Evolutionary conservation across 345 rosid species (phyloP), one percentile per base, ranked within the genome.

Genomic region (Gossypium anomalum): DNA sequence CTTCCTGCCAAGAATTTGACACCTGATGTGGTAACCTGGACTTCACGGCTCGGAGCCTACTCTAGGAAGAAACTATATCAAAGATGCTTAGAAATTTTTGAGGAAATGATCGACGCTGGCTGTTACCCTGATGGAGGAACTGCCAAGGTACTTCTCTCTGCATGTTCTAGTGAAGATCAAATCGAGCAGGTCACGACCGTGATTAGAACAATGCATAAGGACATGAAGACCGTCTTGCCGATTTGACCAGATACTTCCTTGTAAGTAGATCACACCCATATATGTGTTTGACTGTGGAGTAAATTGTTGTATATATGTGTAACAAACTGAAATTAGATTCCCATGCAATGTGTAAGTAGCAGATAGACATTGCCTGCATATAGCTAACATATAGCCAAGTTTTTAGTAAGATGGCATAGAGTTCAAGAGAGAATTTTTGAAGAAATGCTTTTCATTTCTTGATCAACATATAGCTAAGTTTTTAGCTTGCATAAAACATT

Each of bases 11-110:
- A 68, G 78, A 82, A 75, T 11, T 56, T 88, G 71, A 84, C 62
- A 62, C 88, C 97, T 0, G 97, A 94, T 75, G 98, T 90, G 2
- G 95, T 94, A 77, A 94, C 98, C 9, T 94, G 97, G 98, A 94
- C 98, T 0, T 90, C 97, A 3, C 83, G 97, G 61, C 76, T 89
- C 0, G 94, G 92, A 9, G 95, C 89, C 38, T 92, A 90, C 81
- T 89, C 98, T 0, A 89, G 90, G 66, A 94, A 92, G 91, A 94
- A 90, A 75, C 80, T 89, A 15, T 94, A 89, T 75, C 70, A 52
- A 67, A 89, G 71, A 77, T 94, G 97, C 78, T 52, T 94, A 59
- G 89, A 94, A 75, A 85, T 92, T 9, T 94, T 94, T 1, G 97
- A 94, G 76, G 97, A 90, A 60, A 94, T 94, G 98, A 86, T 94